phyloP scores from a whole-genome alignment of 495 filamentous ascomycete genomes.

The Letharia lupina region DNA sequence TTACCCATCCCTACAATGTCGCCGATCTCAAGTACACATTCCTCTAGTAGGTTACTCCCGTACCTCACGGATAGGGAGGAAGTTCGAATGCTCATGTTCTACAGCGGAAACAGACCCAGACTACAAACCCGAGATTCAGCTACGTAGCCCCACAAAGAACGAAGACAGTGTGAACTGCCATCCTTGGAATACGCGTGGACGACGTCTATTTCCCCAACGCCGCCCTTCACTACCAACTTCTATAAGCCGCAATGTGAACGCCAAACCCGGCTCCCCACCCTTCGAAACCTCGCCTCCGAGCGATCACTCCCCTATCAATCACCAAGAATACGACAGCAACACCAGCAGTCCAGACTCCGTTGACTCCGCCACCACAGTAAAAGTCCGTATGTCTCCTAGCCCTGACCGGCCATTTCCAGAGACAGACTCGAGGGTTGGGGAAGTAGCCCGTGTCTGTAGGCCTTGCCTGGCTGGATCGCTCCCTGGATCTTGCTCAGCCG shows the following conservation, averaged over 20 bases:
- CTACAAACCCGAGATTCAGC: neutral
- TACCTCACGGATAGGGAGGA: neutral
- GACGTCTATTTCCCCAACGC: conserved; percentile 12
- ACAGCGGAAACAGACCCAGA: neutral
- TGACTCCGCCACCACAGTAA: neutral
- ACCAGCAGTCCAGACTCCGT: neutral
- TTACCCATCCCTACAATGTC: neutral
- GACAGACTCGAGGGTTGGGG: neutral
- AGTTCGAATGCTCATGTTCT: neutral
- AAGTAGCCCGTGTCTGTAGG: neutral
- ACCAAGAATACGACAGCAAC: neutral
- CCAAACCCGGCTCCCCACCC: neutral
- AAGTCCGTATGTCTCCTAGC: neutral
- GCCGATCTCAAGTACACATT: neutral
- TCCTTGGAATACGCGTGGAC: neutral
- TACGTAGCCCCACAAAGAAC: neutral
- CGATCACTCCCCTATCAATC: neutral
- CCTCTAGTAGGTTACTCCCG: neutral
- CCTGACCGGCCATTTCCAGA: neutral
- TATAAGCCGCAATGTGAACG: neutral
- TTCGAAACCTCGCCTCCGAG: neutral
- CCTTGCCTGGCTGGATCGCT: neutral
- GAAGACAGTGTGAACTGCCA: neutral
- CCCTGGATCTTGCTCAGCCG: neutral
- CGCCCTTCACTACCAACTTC: conserved; percentile 4